These are phyloP conservation scores for Trichosanthes cucumerina DNA, from an alignment of 306 rosid genomes.

Conservation along the genomic window DNA sequence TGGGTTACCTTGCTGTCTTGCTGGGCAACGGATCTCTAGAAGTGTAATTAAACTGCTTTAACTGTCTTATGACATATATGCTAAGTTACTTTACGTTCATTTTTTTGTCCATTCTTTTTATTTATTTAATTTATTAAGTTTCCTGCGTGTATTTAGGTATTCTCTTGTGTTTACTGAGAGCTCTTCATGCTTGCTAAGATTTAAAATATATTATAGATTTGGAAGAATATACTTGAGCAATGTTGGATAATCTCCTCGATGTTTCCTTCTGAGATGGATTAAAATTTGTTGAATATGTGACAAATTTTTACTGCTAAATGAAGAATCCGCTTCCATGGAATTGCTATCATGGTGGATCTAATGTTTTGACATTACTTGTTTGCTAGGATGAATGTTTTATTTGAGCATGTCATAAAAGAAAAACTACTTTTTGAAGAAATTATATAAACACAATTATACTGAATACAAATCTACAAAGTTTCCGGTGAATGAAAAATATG, in stretches of 20 bases:
- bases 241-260: not conserved
- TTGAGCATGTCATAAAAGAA: not conserved
- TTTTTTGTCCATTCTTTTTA: not conserved
- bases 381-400: not conserved
- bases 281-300: not conserved
- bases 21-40: slow-evolving; percentile 86
- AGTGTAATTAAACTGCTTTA: slow-evolving; percentile 59
- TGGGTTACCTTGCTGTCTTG: slow-evolving; percentile 93
- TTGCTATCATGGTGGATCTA: not conserved
- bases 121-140: slow-evolving; percentile 8
- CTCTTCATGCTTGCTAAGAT: not conserved
- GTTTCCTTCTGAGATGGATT: not conserved
- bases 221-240: not conserved
- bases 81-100: not conserved
- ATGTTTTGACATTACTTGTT: not conserved
- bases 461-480: not conserved
- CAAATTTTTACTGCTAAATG: not conserved
- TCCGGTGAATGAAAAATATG: not conserved
- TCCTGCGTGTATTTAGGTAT: not conserved
- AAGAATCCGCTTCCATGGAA: not conserved
- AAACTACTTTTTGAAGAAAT: not conserved
- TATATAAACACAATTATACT: not conserved
- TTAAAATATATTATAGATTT: not conserved
- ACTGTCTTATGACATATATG: slow-evolving; percentile 8
- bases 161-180: not conserved